phyloP scores from a whole-genome alignment of 768 basidiomycete species.

The Auricularia sp. region DNA sequence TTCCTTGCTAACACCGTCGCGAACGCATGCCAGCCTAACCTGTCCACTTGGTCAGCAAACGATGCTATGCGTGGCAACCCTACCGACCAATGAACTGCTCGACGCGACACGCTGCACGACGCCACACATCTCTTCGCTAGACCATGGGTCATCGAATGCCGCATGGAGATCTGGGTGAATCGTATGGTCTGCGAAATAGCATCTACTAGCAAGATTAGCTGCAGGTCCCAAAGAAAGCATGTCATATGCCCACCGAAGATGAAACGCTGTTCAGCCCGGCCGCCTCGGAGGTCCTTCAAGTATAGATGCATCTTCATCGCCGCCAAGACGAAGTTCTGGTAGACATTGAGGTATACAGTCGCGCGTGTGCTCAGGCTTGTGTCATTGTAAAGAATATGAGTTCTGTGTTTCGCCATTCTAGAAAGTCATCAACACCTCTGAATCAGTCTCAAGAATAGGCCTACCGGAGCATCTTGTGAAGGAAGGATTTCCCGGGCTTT shows the following conservation, averaged over 20 bases:
- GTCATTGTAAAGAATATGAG: conserved; percentile 76
- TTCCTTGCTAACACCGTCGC: conserved; percentile 48
- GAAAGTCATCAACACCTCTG: background rate
- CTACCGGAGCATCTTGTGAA: conserved; percentile 66
- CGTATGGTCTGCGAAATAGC: conserved; percentile 51
- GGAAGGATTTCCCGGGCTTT: conserved; percentile 53
- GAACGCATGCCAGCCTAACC: conserved; percentile 80
- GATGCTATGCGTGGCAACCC: conserved; percentile 3
- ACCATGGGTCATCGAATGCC: conserved; percentile 33
- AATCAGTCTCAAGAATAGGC: conserved; percentile 17
- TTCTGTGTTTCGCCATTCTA: conserved; percentile 62
- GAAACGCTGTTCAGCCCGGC: background rate
- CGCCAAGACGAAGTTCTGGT: conserved; percentile 71
- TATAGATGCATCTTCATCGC: conserved; percentile 86
- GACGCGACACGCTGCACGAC: conserved; percentile 36
- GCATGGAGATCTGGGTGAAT: conserved; percentile 44
- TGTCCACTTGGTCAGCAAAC: conserved; percentile 18
- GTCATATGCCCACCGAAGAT: background rate
- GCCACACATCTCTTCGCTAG: conserved; percentile 29
- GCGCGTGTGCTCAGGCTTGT: conserved; percentile 49
- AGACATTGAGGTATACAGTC: conserved; percentile 70
- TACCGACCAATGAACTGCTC: conserved; percentile 48
- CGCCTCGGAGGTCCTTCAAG: conserved; percentile 25
- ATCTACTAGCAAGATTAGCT: conserved; percentile 27
- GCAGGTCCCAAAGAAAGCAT: background rate